Evolutionary conservation across 495 filamentous ascomycete species (phyloP).

Genomic region (Aspergillus homomorphus): DNA sequence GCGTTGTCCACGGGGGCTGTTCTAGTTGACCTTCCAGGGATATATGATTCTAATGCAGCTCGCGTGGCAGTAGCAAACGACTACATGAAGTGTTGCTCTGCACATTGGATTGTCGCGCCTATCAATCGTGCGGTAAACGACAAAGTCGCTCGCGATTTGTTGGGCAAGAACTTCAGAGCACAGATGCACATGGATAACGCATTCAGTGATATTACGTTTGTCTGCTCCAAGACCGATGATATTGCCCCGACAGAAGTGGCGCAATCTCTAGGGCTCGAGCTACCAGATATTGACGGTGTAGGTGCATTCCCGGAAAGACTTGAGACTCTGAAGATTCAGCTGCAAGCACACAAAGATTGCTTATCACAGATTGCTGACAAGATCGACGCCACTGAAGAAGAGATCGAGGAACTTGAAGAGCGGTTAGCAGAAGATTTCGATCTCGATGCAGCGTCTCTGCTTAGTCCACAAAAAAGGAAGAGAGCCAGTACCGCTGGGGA

Average conservation of each 20-base stretch:
- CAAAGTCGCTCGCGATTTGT: conserved; percentile 57
- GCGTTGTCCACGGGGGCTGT: conserved; percentile 59
- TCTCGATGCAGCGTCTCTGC: not conserved
- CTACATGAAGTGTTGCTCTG: conserved; percentile 57
- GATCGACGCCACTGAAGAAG: conserved; percentile 27
- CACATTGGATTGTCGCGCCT: conserved; percentile 56
- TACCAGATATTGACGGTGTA: not conserved
- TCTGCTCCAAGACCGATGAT: conserved; percentile 69
- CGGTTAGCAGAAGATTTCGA: conserved; percentile 18
- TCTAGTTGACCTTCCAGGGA: conserved; percentile 65
- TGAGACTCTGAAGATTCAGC: not conserved
- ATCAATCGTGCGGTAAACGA: conserved; percentile 66
- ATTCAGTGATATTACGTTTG: conserved; percentile 56
- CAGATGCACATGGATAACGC: conserved; percentile 64
- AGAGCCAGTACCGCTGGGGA: not conserved
- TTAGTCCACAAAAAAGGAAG: conserved; percentile 13
- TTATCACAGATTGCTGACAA: conserved; percentile 35
- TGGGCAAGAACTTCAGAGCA: conserved; percentile 59
- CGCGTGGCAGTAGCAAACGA: conserved; percentile 56
- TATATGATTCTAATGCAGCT: conserved; percentile 64
- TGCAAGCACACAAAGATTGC: conserved; percentile 22
- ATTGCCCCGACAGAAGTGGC: conserved; percentile 54
- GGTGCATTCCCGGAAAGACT: conserved; percentile 26
- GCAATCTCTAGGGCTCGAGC: conserved; percentile 40
- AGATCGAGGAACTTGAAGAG: conserved; percentile 35